Evolutionary conservation across 768 basidiomycete genomes (phyloP), one percentile per base, ranked within the genome.

Genomic region (Termitomyces sp.): DNA sequence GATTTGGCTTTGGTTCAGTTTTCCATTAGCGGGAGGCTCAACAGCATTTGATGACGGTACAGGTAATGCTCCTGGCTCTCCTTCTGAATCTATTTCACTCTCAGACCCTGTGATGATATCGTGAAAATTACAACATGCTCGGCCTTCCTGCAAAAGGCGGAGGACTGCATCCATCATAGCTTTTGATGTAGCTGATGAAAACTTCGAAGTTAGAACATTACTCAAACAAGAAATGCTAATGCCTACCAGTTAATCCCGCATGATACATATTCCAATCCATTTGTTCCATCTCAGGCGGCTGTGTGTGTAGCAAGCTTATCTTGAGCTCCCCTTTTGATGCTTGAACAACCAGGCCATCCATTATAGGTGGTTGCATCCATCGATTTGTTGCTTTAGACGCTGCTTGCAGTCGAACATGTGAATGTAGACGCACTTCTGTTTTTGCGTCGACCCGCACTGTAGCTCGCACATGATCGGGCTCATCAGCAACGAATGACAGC

Each of bases 181-280:
- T 49, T 74, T 78, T 0, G 80, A 75, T 1, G 85, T 88, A 2
- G 86, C 85, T 84, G 55, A 22, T 6, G 22, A 20, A 32, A 24
- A 10, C 7, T 5, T 9, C 6, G 9, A 34, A 10, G 9, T 39
- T n/a, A 41, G 5, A 47, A 8, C 1, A 32, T 13, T 16, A 22
- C 7, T 22, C 4, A 22, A 1, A 22, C 4, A 20, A 34, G 13
- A 9, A 49, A 24, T 16, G n/a, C 14, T 37, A n/a, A n/a, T 3
- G 69, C 77, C 24, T 46, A 83, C 83, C 82, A 27, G 78, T 75
- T 55, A 81, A 85, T 16, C 85, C 84, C 0, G 85, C 84, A 63
- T 83, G 71, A 50, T 84, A 87, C 66, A 87, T 67, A 46, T 78
- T 80, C 86, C 86, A 88, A 42, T 85, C 79, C 76, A 87, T 86